Evolutionary conservation across 129 eudicot species (phyloP), one percentile per base, ranked within the genome.

Genomic region (Arctium lappa): DNA sequence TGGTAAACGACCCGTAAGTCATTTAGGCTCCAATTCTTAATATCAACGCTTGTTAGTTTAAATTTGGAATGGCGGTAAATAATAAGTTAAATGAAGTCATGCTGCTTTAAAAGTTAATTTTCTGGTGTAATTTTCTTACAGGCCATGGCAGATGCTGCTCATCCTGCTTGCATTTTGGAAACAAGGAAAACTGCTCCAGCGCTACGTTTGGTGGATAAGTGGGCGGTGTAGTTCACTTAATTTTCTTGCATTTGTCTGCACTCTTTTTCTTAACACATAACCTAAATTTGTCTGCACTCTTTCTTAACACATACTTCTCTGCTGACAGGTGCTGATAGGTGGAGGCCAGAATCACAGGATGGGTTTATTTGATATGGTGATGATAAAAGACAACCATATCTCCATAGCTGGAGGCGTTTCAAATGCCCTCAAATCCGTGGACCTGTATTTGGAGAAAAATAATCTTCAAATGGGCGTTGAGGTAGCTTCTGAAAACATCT

Each of bases 121-220:
- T 50, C 0, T 18, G 69, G 37, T 40, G 74, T 74, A 48, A 80
- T 8, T 79, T 15, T 44, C 72, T 89, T 79, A 69, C 81, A 95
- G 97, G 99, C 97, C 63, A 95, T 95, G 99, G 99, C 98, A 71
- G 91, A 87, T 81, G 97, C 99, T 71, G 99, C 99, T 73, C 63
- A 73, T 27, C 99, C 99, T 79, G 99, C 99, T 31, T 79, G 78
- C 83, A 91, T 95, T 32, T 85, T 95, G 84, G 99, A 95, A 90
- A 95, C 98, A 34, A 88, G 99, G 82, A 95, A 95, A 85, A 95
- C 99, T 76, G 97, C 99, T 79, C 99, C 99, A 42, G 97, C 93
- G 33, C 87, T 95, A 86, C 97, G 99, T 80, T 90, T 95, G 90
- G 97, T 95, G 97, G 97, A 95, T 89, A 95, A 95, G 86, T 95